phyloP scores from a whole-genome alignment of 1,139 yeast species.

The Candida frijolesensis region DNA sequence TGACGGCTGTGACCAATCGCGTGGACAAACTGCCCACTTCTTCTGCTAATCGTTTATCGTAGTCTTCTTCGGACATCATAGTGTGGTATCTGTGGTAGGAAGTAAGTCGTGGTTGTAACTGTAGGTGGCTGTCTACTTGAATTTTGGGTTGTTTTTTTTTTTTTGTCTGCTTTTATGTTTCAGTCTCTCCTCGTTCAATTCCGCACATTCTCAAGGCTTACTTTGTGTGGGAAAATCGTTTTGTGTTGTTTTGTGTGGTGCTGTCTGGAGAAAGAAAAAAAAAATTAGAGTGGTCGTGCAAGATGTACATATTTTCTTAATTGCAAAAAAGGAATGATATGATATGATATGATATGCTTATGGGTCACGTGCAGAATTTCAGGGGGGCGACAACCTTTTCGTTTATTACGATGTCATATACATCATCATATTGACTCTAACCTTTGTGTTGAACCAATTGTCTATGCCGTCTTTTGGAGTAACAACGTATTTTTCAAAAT shows the following conservation, averaged over 20 bases:
- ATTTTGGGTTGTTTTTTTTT: neutral
- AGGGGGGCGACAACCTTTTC: too few relatives aligned
- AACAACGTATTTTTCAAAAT: conserved; percentile 21
- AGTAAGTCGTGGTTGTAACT: neutral
- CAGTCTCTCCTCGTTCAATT: too few relatives aligned
- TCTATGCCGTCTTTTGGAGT: conserved; percentile 45
- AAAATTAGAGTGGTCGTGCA: neutral
- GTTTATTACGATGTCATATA: neutral
- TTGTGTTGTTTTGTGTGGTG: neutral
- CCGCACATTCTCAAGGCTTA: neutral
- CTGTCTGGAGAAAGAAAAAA: neutral
- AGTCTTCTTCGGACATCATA: conserved; percentile 14
- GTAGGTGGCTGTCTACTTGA: neutral
- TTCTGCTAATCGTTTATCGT: conserved; percentile 45
- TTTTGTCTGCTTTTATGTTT: neutral
- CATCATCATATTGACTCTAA: conserved; percentile 14
- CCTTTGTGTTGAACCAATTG: conserved; percentile 41
- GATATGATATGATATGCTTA: neutral
- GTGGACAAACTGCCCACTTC: conserved; percentile 63
- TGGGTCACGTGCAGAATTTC: neutral
- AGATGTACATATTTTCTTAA: neutral
- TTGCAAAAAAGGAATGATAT: too few relatives aligned
- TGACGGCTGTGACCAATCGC: conserved; percentile 61
- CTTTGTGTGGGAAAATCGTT: neutral
- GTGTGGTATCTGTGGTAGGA: neutral